A percentile compares a stretch with the other conserved stretches of the same genome.
These are phyloP conservation scores for Lodderomyces pseudojiufengensis DNA, from an alignment of 1,139 yeast genomes.

Conservation along the genomic window DNA sequence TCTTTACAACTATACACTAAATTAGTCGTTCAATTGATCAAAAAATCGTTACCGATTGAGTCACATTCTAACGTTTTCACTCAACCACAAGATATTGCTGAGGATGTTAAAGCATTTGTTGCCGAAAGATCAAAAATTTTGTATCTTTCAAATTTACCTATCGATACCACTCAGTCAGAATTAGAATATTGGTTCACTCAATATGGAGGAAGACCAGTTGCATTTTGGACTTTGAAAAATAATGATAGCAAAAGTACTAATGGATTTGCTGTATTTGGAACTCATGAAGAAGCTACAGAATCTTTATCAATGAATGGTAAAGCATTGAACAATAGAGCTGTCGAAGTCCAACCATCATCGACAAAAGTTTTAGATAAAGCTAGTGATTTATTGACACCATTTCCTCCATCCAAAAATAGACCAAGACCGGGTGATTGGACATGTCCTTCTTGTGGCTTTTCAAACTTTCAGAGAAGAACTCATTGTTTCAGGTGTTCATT, in stretches of 20 bases:
- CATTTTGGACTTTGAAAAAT: constrained; percentile 80
- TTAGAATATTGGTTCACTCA: constrained; percentile 90
- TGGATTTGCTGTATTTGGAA: constrained; percentile 82
- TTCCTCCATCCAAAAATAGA: constrained; percentile 84
- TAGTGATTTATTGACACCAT: constrained; percentile 72
- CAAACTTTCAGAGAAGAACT: constrained; percentile 90
- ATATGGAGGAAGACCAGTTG: constrained; percentile 80
- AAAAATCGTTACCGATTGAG: constrained; percentile 51
- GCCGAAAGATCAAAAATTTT: constrained; percentile 76
- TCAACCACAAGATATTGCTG: constrained; percentile 68
- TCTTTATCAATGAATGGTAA: constrained; percentile 78
- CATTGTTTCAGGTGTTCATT: constrained; percentile 92
- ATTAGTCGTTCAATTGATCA: constrained; percentile 49
- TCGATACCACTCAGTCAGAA: constrained; percentile 87
- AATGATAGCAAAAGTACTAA: constrained; percentile 41
- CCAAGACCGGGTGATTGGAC: constrained; percentile 99
- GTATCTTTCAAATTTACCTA: constrained; percentile 72
- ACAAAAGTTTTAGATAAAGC: constrained; percentile 75
- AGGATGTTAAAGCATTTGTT: constrained; percentile 66
- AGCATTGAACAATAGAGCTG: constrained; percentile 64
- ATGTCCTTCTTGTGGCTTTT: constrained; percentile 93
- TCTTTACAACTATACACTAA: constrained; percentile 26
- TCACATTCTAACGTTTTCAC: constrained; percentile 57
- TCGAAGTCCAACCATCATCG: constrained; percentile 88
- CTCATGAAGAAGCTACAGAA: constrained; percentile 84